Evolutionary conservation across 306 rosid species (phyloP).

Genomic region (Vigna unguiculata): DNA sequence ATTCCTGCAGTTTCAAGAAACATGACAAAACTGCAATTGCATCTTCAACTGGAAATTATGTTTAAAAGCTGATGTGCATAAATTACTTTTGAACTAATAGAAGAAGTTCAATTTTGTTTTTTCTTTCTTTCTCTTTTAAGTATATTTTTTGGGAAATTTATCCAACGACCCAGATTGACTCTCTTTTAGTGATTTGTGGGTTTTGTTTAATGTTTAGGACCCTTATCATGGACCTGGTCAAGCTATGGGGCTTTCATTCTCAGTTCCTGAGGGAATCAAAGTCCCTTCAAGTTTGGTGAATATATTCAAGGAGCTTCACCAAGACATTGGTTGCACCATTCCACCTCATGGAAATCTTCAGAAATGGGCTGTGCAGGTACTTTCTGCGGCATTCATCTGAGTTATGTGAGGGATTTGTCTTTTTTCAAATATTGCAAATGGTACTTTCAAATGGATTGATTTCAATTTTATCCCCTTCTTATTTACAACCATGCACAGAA

Average conservation of each 20-base stretch:
- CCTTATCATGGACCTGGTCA: slow-evolving; percentile 99
- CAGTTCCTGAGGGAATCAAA: slow-evolving; percentile 90
- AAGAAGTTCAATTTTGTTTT: neutral
- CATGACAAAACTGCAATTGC: neutral
- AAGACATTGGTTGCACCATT: slow-evolving; percentile 88
- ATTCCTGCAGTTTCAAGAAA: neutral
- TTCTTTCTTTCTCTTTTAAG: neutral
- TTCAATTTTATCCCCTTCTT: slow-evolving; percentile 24
- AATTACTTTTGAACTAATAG: neutral
- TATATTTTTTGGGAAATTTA: neutral
- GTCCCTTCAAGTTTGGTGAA: slow-evolving; percentile 88
- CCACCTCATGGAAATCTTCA: slow-evolving; percentile 86
- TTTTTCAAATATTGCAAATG: neutral
- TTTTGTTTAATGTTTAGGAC: slow-evolving; percentile 57
- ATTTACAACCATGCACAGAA: neutral
- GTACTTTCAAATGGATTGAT: too few species aligned
- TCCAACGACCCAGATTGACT: neutral
- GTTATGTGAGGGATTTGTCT: neutral
- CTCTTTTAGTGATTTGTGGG: neutral
- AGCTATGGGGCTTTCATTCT: slow-evolving; percentile 98
- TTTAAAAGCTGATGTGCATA: neutral
- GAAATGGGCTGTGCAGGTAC: slow-evolving; percentile 94
- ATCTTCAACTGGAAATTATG: neutral
- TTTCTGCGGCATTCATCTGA: neutral
- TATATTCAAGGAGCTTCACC: slow-evolving; percentile 81